Evolutionary conservation across 2,329 filamentous ascomycete genomes (phyloP).

Genomic region (Sarocladium oryzae): DNA sequence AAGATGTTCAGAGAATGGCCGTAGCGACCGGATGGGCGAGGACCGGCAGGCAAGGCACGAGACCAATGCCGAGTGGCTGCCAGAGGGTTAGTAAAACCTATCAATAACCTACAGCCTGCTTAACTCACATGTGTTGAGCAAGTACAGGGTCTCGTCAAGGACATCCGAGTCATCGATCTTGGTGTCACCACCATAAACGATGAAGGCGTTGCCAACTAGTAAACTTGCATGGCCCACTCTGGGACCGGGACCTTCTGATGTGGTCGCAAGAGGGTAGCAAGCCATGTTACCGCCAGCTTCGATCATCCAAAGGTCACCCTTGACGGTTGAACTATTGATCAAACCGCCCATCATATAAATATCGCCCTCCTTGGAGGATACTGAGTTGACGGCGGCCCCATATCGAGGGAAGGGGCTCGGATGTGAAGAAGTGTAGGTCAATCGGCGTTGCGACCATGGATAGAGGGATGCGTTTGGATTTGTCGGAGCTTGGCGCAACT

Average conservation of each 20-base stretch:
- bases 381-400: conserved; percentile 89
- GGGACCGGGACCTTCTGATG: conserved; percentile 88
- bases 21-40: conserved; percentile 83
- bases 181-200: conserved; percentile 96
- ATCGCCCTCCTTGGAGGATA: conserved; percentile 91
- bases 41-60: conserved; percentile 78
- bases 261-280: conserved; percentile 87
- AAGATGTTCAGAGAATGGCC: conserved; percentile 95
- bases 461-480: conserved; percentile 72
- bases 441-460: conserved; percentile 86
- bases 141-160: conserved; percentile 90
- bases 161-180: conserved; percentile 91
- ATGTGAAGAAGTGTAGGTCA: conserved; percentile 78
- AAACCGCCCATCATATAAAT: conserved; percentile 97
- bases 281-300: conserved; percentile 82
- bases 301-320: conserved; percentile 96
- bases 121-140: conserved; percentile 90
- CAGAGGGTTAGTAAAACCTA: conserved; percentile 2
- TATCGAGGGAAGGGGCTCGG: conserved; percentile 91
- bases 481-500: conserved; percentile 21
- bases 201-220: conserved; percentile 95
- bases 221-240: conserved; percentile 91
- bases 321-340: conserved; percentile 91
- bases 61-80: conserved; percentile 97
- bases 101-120: conserved; percentile 17